phyloP scores from a whole-genome alignment of 441 rosid genomes.

The Raphanus hybrid region DNA sequence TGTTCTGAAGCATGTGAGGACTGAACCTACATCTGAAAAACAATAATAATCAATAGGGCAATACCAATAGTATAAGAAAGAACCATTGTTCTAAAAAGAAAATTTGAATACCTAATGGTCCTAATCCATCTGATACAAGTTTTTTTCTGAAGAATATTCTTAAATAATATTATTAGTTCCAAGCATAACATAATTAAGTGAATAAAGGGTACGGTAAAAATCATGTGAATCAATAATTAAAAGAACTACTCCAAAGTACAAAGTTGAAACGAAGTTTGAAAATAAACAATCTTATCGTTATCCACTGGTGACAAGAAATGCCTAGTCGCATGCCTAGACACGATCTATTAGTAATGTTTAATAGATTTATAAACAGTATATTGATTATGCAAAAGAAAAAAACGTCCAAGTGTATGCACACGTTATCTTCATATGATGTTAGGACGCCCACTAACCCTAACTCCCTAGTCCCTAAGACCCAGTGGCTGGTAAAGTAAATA shows the following conservation, averaged over 20 bases:
- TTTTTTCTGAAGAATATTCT: background rate
- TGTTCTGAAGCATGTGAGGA: constrained; percentile 24
- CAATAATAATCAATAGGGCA: background rate
- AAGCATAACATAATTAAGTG: background rate
- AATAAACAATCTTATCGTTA: background rate
- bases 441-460: background rate
- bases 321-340: background rate
- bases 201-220: background rate
- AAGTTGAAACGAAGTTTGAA: background rate
- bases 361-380: too few species aligned
- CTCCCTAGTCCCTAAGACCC: background rate
- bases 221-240: background rate
- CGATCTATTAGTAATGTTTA: background rate
- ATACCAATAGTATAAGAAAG: background rate
- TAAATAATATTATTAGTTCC: background rate
- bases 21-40: background rate
- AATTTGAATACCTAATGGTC: background rate
- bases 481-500: constrained; percentile 9
- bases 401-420: background rate
- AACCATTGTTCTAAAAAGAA: background rate
- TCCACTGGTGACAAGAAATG: constrained; percentile 12
- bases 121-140: background rate
- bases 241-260: constrained; percentile 6
- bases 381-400: too few species aligned
- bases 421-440: background rate